phyloP scores from a whole-genome alignment of 192 early-diverging fungal genomes.

The Lobosporangium transversale region DNA sequence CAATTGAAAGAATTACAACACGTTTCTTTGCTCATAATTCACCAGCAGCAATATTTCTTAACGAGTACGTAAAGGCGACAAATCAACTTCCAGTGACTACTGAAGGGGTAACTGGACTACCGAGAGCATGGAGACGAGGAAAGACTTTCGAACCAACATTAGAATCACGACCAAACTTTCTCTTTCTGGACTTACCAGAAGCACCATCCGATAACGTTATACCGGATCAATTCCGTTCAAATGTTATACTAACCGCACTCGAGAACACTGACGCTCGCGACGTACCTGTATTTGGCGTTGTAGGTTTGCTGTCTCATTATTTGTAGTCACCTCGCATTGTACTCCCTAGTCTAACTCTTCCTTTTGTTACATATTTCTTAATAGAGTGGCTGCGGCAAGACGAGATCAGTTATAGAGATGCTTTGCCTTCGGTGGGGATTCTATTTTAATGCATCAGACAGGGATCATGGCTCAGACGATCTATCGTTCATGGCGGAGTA shows the following conservation, averaged over 20 bases:
- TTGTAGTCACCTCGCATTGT: background rate
- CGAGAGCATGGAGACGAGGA: background rate
- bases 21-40: background rate
- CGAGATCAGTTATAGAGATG: too few relatives aligned
- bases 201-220: background rate
- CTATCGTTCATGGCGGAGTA: background rate
- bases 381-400: background rate
- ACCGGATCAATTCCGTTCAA: background rate
- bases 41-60: background rate
- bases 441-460: background rate
- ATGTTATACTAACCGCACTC: background rate
- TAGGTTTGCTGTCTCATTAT: background rate
- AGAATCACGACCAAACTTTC: slow-evolving; percentile 24
- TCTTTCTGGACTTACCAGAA: slow-evolving; percentile 29
- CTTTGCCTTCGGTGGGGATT: too few relatives aligned
- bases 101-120: background rate
- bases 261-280: background rate
- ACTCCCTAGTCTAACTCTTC: background rate
- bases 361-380: background rate
- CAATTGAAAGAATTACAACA: background rate
- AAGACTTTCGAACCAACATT: background rate
- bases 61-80: background rate
- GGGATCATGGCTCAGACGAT: background rate
- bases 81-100: background rate
- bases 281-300: background rate